Evolutionary conservation across 495 filamentous ascomycete genomes (phyloP), one percentile per base, ranked within the genome.

Genomic region (Penicillium desertorum): DNA sequence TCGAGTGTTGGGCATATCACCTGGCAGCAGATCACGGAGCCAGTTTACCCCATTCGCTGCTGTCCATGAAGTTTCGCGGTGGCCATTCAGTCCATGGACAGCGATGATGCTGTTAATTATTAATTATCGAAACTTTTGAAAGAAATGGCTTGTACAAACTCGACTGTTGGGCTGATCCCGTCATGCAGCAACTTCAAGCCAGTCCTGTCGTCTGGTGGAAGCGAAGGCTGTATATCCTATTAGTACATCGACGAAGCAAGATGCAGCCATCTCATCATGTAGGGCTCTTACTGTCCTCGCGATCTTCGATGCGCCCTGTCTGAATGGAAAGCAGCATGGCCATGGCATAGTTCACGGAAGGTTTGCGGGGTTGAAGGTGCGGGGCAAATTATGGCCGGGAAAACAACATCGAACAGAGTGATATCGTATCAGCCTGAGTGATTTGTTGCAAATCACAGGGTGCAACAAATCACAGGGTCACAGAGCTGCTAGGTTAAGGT

Each of bases 21-120:
- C 34, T 16, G 78, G 76, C 19, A 84, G 66, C 43, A 84, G 57
- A 57, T 78, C 76, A 30, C 67, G 66, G 37, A 81, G 77, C 81
- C 80, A 83, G 57, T 75, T 71, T 16, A 65, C 56, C 8, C 65
- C 68, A 58, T 72, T 70, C 2, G 62, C 42, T 17, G 71, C 67
- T 12, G 76, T 80, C 79, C 73, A 71, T 46, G 67, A 66, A 39
- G 34, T 53, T 17, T 64, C 62, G 20, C 61, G 60, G 25, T 71
- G 69, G 1, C 65, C 67, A n/a, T 62, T 60, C 29, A 68, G 55
- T 16, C 65, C 69, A 57, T 70, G 69, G 17, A 71, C 62, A n/a
- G 69, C 67, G 23, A 71, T 42, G 12, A 71, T 62, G 42, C 59
- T 70, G 29, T 17, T 8, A 25, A 14, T 9, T 8, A 14, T 37